phyloP scores from a whole-genome alignment of 805 yeast genomes.

The Isabelozyma heimii region DNA sequence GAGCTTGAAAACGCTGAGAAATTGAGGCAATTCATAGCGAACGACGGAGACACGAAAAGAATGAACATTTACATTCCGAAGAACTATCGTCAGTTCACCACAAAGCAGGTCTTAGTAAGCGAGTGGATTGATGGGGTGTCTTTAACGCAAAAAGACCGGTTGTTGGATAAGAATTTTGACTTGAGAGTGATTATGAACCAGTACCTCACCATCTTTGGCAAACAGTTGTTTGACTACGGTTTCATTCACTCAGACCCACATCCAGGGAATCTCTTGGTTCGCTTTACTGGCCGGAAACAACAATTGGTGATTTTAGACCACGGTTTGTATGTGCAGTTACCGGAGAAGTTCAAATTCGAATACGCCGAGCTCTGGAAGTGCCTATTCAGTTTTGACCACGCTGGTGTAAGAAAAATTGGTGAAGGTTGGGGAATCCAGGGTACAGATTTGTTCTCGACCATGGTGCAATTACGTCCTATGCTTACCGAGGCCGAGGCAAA shows the following conservation, averaged over 20 bases:
- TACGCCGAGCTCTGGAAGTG: constrained; percentile 65
- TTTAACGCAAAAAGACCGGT: constrained; percentile 43
- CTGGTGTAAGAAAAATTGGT: constrained; percentile 48
- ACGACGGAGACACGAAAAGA: constrained; percentile 39
- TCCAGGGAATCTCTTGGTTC: constrained; percentile 71
- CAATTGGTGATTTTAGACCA: constrained; percentile 72
- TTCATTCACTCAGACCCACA: constrained; percentile 76
- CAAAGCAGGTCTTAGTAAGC: constrained; percentile 53
- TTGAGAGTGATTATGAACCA: constrained; percentile 43
- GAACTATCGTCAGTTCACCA: constrained; percentile 43
- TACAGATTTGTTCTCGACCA: constrained; percentile 58
- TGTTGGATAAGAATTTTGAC: constrained; percentile 40
- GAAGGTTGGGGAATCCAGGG: constrained; percentile 68
- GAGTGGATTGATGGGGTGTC: constrained; percentile 80
- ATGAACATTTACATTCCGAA: constrained; percentile 54
- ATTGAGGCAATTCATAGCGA: constrained; percentile 33
- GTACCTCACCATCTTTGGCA: constrained; percentile 50
- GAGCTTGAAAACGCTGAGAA: constrained; percentile 54
- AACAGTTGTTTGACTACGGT: constrained; percentile 66
- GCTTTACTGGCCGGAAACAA: constrained; percentile 38
- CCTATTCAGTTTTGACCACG: constrained; percentile 50
- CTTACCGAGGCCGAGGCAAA: constrained; percentile 14
- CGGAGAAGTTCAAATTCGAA: constrained; percentile 48
- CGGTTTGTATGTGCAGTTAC: constrained; percentile 62
- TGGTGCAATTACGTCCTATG: constrained; percentile 51